Conservation (phyloP, 75 land plant species). For the Adiantum capillusveneris region DNA sequence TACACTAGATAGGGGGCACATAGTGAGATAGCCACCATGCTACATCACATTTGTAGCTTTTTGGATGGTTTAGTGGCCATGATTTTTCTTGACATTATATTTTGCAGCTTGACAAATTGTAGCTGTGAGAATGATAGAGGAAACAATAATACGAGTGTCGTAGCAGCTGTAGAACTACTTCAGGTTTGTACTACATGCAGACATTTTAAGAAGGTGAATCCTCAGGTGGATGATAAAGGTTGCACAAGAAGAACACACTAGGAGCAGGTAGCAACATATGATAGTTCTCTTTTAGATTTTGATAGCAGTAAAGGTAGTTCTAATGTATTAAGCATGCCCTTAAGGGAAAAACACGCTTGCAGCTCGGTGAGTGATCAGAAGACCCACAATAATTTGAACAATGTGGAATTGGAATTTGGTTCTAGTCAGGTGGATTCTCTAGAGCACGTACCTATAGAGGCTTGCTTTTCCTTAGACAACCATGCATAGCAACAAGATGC, state of each 20-base stretch:
- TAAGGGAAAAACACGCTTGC: too few relatives aligned
- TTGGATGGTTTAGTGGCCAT: too few relatives aligned
- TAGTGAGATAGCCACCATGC: too few relatives aligned
- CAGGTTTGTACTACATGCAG: constrained; percentile 46
- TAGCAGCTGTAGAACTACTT: constrained; percentile 10
- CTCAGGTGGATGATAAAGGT: neutral
- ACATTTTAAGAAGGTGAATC: constrained; percentile 30
- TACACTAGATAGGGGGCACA: too few relatives aligned
- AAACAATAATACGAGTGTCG: constrained; percentile 90
- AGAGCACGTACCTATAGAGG: constrained; percentile 10
- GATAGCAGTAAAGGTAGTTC: neutral
- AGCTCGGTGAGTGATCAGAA: neutral
- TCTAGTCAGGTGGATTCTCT: too few relatives aligned
- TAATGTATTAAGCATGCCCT: neutral
- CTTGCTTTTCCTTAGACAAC: too few relatives aligned
- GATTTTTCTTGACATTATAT: too few relatives aligned
- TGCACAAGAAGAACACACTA: neutral
- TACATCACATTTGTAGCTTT: too few relatives aligned
- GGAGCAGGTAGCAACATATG: neutral
- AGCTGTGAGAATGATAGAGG: constrained; percentile 93
- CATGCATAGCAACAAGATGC: too few relatives aligned
- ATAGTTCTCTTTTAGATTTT: neutral
- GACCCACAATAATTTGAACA: too few relatives aligned
- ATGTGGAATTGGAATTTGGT: too few relatives aligned
- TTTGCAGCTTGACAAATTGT: constrained; percentile 77